Evolutionary conservation across 768 basidiomycete genomes (phyloP), one percentile per base, ranked within the genome.

Genomic region (Termitomyces sp.): DNA sequence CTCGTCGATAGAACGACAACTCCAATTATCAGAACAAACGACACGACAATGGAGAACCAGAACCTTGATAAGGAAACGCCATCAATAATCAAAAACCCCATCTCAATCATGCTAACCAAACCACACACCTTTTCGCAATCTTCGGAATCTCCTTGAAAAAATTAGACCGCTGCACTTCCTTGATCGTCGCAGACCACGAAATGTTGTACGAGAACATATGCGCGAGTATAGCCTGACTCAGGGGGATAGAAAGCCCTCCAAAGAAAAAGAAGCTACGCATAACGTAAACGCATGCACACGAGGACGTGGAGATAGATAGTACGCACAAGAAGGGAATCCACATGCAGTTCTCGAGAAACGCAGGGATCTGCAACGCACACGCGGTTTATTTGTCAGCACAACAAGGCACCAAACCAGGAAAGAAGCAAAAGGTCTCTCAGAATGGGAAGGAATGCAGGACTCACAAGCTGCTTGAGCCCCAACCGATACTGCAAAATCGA

Each of bases 61-160:
- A 91, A 77, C 34, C 84, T 76, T 7, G 11, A 17, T 15, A 3
- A 29, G 31, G 14, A 38, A 15, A 1, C n/a, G n/a, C 15, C 17
- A 52, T 25, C 25, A 25, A 1, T 25, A 25, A 25, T 25, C 25
- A 25, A 1, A 1, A 25, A 25, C 25, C 25, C 1, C 25, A 25
- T 1, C 25, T 25, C 25, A 25, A 25, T 25, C 25, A 1, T 25
- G 14, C 34, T 8, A 37, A n/a, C 7, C 36, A 38, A 37, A 36
- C 0, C 4, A 79, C 84, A 71, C 81, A 91, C 70, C 92, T 81
- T 68, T 83, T 86, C 29, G 85, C 76, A 69, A 96, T 93, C 66
- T 88, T 87, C 0, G 94, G 94, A 32, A 95, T 87, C 73, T 96
- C 94, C 68, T 89, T 87, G 80, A 92, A 94, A 76, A 96, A 94